These are phyloP conservation scores for Fusarium proliferatum DNA, from an alignment of 2,329 filamentous ascomycete species.

Conservation along the genomic window DNA sequence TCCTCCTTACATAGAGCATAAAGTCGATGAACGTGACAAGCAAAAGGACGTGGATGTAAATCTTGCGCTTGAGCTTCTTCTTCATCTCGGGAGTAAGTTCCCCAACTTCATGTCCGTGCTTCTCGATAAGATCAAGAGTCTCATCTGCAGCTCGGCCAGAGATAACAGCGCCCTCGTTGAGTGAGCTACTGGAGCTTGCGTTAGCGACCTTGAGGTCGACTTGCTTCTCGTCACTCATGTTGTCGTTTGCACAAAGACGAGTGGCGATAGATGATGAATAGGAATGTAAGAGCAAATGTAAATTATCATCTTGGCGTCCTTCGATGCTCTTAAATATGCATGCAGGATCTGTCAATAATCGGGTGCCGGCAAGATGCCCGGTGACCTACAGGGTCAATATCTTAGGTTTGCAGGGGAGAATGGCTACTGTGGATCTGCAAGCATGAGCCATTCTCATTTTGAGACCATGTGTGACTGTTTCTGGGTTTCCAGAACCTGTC, in stretches of 20 bases:
- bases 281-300: too few species aligned
- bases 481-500: neutral
- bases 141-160: constrained; percentile 1
- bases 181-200: neutral
- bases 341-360: neutral
- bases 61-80: constrained; percentile 3
- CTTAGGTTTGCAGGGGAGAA: neutral
- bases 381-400: neutral
- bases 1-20: neutral
- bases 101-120: neutral
- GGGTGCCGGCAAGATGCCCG: neutral
- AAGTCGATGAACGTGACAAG: constrained; percentile 3
- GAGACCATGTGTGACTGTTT: neutral
- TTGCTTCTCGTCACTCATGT: neutral
- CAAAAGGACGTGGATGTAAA: neutral
- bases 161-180: neutral
- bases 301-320: neutral
- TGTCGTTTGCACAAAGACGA: neutral
- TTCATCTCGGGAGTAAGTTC: neutral
- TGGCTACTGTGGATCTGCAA: too few species aligned
- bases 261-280: too few species aligned
- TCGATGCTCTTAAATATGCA: neutral
- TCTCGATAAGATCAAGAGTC: constrained; percentile 1
- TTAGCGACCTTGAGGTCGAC: neutral
- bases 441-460: neutral